phyloP scores from a whole-genome alignment of 257 asterid species.

The Solanum chiquidenum region DNA sequence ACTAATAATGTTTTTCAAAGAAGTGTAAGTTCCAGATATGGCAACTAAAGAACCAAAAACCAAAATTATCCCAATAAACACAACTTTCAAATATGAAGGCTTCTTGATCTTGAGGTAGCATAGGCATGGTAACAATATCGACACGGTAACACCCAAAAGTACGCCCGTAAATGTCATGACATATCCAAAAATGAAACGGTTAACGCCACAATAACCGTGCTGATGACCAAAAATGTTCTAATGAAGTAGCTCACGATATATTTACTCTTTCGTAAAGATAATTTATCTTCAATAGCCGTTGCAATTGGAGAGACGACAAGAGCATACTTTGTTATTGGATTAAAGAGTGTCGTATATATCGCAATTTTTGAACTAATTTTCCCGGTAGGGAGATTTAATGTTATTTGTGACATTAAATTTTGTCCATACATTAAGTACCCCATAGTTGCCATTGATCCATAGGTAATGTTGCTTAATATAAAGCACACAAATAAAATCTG shows the following conservation, averaged over 20 bases:
- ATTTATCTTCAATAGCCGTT: slow-evolving; percentile 4
- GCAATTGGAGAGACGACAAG: slow-evolving; percentile 6
- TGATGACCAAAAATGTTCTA: slow-evolving; percentile 6
- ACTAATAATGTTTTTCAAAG: slow-evolving; percentile 18
- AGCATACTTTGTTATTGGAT: slow-evolving; percentile 3
- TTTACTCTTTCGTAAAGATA: not conserved
- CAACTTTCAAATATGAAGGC: slow-evolving; percentile 7
- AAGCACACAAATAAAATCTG: slow-evolving; percentile 42
- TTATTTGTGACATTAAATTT: slow-evolving; percentile 14
- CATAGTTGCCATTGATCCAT: slow-evolving; percentile 37
- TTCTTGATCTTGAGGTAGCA: slow-evolving; percentile 38
- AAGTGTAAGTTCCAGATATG: slow-evolving; percentile 18
- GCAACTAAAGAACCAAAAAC: not conserved
- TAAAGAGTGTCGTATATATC: slow-evolving; percentile 33
- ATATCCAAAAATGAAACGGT: slow-evolving; percentile 21
- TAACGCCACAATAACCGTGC: slow-evolving; percentile 6
- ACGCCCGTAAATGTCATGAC: slow-evolving; percentile 50
- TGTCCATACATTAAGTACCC: slow-evolving; percentile 50
- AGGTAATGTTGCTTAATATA: slow-evolving; percentile 20
- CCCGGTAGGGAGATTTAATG: slow-evolving; percentile 28
- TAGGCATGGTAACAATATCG: slow-evolving; percentile 35
- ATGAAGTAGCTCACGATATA: not conserved
- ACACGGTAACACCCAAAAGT: slow-evolving; percentile 12
- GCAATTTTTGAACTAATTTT: slow-evolving; percentile 31
- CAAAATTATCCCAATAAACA: not conserved